phyloP scores from a whole-genome alignment of 2,329 filamentous ascomycete genomes.

The Aureobasidium sp. region DNA sequence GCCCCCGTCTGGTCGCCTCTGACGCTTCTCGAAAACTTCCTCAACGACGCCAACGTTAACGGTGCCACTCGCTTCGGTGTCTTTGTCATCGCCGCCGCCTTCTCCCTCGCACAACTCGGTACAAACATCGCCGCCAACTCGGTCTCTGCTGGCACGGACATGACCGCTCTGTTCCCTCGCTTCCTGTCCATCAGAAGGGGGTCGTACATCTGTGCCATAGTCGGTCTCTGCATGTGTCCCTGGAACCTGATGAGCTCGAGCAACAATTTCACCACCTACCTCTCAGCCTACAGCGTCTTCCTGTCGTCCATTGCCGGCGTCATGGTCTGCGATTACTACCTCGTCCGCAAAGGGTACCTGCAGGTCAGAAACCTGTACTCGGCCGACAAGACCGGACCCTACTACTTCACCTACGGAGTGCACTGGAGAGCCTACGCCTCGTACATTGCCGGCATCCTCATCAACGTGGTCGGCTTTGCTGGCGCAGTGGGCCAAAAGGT shows the following conservation, averaged over 20 bases:
- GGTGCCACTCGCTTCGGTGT: conserved; percentile 34
- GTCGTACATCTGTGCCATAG: conserved; percentile 70
- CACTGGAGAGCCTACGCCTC: conserved; percentile 78
- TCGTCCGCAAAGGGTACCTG: conserved; percentile 73
- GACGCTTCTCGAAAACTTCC: conserved; percentile 30
- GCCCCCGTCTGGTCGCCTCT: conserved; percentile 36
- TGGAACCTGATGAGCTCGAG: conserved; percentile 71
- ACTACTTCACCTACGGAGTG: conserved; percentile 65
- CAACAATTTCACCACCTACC: conserved; percentile 74
- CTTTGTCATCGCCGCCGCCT: conserved; percentile 33
- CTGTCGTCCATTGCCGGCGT: conserved; percentile 88
- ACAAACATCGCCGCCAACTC: conserved; percentile 45
- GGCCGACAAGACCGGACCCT: conserved; percentile 55
- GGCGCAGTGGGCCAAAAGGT: conserved; percentile 66
- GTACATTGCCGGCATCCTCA: conserved; percentile 72
- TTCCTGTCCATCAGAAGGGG: conserved; percentile 66
- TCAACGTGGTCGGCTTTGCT: conserved; percentile 88
- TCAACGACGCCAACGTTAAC: conserved; percentile 28
- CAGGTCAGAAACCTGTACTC: conserved; percentile 73
- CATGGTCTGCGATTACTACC: conserved; percentile 80
- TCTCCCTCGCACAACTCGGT: conserved; percentile 38
- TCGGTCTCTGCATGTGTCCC: conserved; percentile 80
- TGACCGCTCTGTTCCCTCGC: conserved; percentile 40
- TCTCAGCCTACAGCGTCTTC: conserved; percentile 88
- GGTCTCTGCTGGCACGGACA: conserved; percentile 44